Evolutionary conservation across 208 protist species (phyloP), one percentile per base, ranked within the genome.

Genomic region (Leishmania arabica): DNA sequence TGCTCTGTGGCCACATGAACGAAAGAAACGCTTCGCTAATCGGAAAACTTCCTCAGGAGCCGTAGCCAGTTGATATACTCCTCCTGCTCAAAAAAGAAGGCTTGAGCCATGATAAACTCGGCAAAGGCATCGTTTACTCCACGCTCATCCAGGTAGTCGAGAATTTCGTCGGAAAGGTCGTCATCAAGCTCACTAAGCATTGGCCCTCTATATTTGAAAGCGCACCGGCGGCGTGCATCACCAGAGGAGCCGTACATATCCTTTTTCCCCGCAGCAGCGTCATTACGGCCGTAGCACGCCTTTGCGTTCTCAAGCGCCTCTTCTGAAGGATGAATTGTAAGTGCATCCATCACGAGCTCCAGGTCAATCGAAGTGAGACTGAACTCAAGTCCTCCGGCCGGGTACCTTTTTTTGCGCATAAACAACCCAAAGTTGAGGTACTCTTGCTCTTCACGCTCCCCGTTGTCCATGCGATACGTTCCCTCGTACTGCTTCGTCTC

Each of bases 91-190:
- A 93, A 90, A 79, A 90, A 96, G 74, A 95, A 89, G 19, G 94
- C 88, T 77, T 95, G 91, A 21, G 90, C 80, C 88, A 95, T 95
- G n/a, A 97, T 89, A 79, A 88, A 97, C 72, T 97, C 91, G 0
- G 94, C 94, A 88, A 97, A 97, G 2, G 88, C 90, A 74, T 97
- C 94, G 84, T 97, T 94, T 40, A 97, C 86, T 45, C 94, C 94
- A 54, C 94, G 87, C 77, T 96, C 94, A 78, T 97, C 92, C 15
- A 97, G 82, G 74, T 97, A 97, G 80, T 96, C 92, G 3, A 95
- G 77, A 69, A 97, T 94, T 76, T 96, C 94, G 76, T 97, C 94
- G 24, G 89, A 90, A n/a, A 97, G 86, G 78, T 97, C 94, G 58
- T 97, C 94, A 78, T 96, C 92, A 8, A 97, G 84, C 64, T 97